Evolutionary conservation across 768 basidiomycete species (phyloP).

Genomic region (Mycena pura): DNA sequence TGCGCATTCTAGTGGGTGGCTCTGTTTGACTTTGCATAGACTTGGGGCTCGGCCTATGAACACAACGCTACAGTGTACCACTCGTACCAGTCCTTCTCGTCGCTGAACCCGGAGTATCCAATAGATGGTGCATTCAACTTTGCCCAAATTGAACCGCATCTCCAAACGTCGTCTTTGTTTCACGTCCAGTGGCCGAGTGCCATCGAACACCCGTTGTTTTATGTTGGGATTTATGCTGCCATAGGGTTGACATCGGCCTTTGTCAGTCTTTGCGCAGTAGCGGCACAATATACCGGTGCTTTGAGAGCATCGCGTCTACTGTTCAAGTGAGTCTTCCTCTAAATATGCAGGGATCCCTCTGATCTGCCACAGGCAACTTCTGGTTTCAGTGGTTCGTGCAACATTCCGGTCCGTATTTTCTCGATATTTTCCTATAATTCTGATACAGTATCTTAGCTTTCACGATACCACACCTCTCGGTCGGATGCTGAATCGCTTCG

Average conservation of each 20-base stretch:
- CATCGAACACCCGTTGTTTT: slow-evolving; percentile 71
- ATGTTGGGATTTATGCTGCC: slow-evolving; percentile 68
- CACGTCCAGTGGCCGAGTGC: slow-evolving; percentile 53
- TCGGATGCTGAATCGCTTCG: slow-evolving; percentile 84
- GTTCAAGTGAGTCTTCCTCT: slow-evolving; percentile 41
- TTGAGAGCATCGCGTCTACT: slow-evolving; percentile 52
- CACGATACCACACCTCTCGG: slow-evolving; percentile 77
- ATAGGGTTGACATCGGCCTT: slow-evolving; percentile 40
- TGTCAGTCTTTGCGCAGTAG: not conserved
- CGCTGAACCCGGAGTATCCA: no score
- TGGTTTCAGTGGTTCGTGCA: slow-evolving; percentile 75
- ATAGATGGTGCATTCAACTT: no score
- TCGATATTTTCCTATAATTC: no score
- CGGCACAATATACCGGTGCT: slow-evolving; percentile 67
- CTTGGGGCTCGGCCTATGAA: no score
- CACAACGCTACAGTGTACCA: no score
- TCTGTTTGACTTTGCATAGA: no score
- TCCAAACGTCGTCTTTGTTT: no score
- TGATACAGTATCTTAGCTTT: not conserved
- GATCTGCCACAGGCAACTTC: slow-evolving; percentile 46
- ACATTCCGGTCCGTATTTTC: slow-evolving; percentile 85
- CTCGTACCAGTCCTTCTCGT: no score
- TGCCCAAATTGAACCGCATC: no score
- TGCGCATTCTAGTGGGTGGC: no score
- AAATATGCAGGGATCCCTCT: slow-evolving; percentile 33